These are phyloP conservation scores for Fragaria ananassa DNA, from an alignment of 306 rosid species.

Conservation along the genomic window DNA sequence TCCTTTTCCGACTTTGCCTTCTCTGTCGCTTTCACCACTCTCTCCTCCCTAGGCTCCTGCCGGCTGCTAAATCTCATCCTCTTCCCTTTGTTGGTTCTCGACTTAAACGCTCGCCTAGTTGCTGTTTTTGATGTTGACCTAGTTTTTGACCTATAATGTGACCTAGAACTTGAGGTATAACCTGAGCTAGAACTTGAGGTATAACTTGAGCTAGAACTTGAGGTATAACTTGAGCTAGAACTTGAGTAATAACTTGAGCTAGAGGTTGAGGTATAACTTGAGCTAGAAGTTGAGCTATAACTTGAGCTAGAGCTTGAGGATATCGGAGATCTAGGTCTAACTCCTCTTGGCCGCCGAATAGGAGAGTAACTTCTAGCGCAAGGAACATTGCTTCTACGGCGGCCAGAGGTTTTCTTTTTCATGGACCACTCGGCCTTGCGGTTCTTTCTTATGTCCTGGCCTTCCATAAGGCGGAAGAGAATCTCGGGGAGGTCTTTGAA, in stretches of 20 bases:
- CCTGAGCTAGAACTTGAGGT: neutral
- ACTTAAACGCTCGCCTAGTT: neutral
- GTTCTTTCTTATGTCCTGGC: slow-evolving; percentile 23
- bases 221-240: too few relatives aligned
- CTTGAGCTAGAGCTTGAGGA: neutral
- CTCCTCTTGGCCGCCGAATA: too few relatives aligned
- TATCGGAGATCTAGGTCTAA: too few relatives aligned
- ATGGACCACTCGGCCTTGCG: slow-evolving; percentile 32
- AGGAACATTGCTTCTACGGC: neutral
- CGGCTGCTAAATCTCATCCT: neutral
- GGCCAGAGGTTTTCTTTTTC: neutral
- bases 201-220: too few relatives aligned
- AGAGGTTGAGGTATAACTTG: too few relatives aligned
- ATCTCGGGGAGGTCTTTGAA: slow-evolving; percentile 71
- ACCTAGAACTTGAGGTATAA: neutral
- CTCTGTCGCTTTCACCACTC: slow-evolving; percentile 1
- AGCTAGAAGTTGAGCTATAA: neutral
- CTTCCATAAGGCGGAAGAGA: slow-evolving; percentile 50
- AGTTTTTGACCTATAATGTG: neutral
- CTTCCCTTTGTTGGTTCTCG: neutral
- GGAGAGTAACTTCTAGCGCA: too few relatives aligned
- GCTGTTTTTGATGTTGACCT: neutral
- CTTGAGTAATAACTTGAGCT: too few relatives aligned
- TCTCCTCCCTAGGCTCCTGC: neutral
- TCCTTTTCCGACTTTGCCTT: slow-evolving; percentile 27